These are phyloP conservation scores for Meyerozyma carpophila DNA, from an alignment of 1,139 yeast species.

Conservation along the genomic window DNA sequence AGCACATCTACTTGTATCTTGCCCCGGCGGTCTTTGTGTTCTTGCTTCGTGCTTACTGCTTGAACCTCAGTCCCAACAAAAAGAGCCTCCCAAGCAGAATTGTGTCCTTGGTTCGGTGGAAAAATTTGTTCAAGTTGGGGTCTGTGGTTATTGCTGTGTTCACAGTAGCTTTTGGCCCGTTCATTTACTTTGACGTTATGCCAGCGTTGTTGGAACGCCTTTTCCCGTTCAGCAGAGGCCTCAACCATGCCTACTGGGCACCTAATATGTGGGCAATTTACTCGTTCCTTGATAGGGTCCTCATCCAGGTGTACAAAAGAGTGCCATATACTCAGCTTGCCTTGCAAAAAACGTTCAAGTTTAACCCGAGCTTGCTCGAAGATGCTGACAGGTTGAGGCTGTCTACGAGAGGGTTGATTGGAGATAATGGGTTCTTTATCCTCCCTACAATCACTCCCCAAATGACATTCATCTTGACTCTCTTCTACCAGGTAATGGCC, in stretches of 20 bases:
- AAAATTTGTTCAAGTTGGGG: conserved; percentile 56
- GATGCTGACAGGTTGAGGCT: conserved; percentile 25
- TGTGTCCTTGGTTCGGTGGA: conserved; percentile 49
- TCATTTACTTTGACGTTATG: conserved; percentile 55
- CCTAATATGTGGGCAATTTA: conserved; percentile 96
- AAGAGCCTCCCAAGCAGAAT: conserved; percentile 19
- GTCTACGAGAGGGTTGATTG: conserved; percentile 85
- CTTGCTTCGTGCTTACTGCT: conserved; percentile 66
- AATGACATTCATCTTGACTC: conserved; percentile 69
- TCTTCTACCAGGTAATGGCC: conserved; percentile 77
- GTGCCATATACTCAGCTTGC: conserved; percentile 42
- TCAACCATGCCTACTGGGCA: conserved; percentile 99
- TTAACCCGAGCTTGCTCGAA: conserved; percentile 22
- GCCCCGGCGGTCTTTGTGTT: conserved; percentile 93
- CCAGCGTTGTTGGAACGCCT: conserved; percentile 64
- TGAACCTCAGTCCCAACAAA: conserved; percentile 36
- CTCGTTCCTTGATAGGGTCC: conserved; percentile 73
- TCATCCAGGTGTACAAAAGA: conserved; percentile 47
- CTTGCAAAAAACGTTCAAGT: conserved; percentile 27
- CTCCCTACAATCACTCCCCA: conserved; percentile 78
- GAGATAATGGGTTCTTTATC: conserved; percentile 78
- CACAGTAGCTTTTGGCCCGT: conserved; percentile 74
- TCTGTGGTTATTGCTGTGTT: conserved; percentile 61
- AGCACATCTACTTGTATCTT: conserved; percentile 85
- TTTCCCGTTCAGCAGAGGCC: conserved; percentile 91